phyloP scores from a whole-genome alignment of 1,284 basidiomycete species.

The Leccinum pseudoinsigne region DNA sequence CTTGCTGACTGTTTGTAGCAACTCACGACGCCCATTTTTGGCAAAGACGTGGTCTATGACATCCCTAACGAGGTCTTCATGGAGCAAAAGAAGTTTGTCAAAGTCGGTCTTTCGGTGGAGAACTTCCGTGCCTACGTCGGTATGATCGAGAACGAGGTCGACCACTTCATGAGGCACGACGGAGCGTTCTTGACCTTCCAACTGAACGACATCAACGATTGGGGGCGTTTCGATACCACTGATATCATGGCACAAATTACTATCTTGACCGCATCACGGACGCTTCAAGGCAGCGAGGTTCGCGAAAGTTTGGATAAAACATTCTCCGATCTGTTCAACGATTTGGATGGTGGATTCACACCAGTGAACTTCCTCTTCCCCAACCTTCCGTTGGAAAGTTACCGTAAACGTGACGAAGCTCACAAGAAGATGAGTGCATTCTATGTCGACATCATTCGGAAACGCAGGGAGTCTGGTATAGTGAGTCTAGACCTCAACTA shows the following conservation, averaged over 20 bases:
- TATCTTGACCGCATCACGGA: conserved; percentile 91
- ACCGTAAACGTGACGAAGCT: conserved; percentile 85
- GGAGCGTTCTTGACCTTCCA: conserved; percentile 61
- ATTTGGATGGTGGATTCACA: conserved; percentile 92
- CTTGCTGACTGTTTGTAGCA: conserved; percentile 48
- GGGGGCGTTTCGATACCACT: conserved; percentile 75
- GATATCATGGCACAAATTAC: conserved; percentile 89
- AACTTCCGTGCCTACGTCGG: conserved; percentile 91
- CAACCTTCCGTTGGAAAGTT: conserved; percentile 89
- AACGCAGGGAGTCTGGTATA: conserved; percentile 60
- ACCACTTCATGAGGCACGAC: conserved; percentile 68
- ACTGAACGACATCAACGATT: conserved; percentile 61
- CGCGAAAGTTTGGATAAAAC: conserved; percentile 77
- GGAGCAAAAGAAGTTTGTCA: conserved; percentile 99
- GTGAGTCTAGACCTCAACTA: conserved; percentile 26
- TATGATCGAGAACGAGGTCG: conserved; percentile 88
- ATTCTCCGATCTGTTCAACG: conserved; percentile 87
- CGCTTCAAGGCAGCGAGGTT: conserved; percentile 92
- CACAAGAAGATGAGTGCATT: conserved; percentile 95
- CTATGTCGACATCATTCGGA: conserved; percentile 87
- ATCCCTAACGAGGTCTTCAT: conserved; percentile 96
- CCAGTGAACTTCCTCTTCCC: conserved; percentile 95
- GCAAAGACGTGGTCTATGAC: conserved; percentile 98
- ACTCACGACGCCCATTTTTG: conserved; percentile 91
- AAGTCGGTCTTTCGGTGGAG: conserved; percentile 90